Evolutionary conservation across 352 stramenopile genomes (phyloP), one percentile per base, ranked within the genome.

Genomic region (Globisporangium cystogenes): DNA sequence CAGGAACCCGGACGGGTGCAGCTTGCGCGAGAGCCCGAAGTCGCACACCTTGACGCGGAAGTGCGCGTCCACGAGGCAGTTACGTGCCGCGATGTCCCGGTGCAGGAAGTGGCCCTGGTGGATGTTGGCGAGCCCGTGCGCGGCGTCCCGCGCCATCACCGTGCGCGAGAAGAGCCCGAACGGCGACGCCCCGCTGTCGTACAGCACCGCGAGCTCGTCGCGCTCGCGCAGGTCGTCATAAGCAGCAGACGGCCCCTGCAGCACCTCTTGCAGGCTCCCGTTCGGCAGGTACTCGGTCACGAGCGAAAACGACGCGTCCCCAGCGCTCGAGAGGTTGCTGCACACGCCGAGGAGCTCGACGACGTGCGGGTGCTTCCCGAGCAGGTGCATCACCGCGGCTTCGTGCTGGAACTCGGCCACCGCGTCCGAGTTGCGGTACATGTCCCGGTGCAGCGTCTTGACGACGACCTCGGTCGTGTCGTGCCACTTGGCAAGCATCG

Each of bases 41-140:
- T 90, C 74, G 33, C 67, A 74, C 24, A 90, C 76, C 62, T 87
- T 90, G 46, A 90, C 76, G 36, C 72, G 78, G 35, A 83, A 82
- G 35, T 86, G 49, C 1, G 52, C 59, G 27, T 86, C 76, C 4
- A 90, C 67, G 23, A 90, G 66, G 46, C 76, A 90, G 48, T 90
- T 90, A 2, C 79, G 66, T 16, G 79, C 76, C 14, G 76, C 76
- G 37, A 90, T 83, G 36, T 90, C 79, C 5, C 79, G 65, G 53
- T 90, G 79, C 3, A 90, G 51, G 47, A 87, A 74, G 26, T 74
- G 65, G 3, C 68, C 76, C 39, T 82, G 60, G 46, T 90, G 79
- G 26, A 90, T 82, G 53, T 87, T 86, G 2, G 70, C 54, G 21
- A 90, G 59, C 15, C 79, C 79, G 40, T 87, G 76, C 0, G 79